Conservation (phyloP, 2,329 filamentous ascomycete species). For the Penicillium polonicum region DNA sequence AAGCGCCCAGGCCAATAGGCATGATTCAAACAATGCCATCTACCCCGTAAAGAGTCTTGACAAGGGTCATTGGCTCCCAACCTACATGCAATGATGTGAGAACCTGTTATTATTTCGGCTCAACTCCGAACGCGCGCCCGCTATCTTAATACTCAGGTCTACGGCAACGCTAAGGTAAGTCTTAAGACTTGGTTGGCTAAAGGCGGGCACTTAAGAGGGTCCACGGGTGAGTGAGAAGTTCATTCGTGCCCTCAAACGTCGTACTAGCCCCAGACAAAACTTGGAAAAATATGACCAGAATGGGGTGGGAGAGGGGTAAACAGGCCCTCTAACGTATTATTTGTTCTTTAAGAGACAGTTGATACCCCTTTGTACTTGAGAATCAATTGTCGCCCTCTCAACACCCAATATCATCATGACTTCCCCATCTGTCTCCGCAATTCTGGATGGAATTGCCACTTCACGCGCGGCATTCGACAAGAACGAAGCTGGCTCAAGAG, state of each 20-base stretch:
- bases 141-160: not conserved
- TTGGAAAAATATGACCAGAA: not conserved
- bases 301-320: not conserved
- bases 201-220: not conserved
- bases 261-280: not conserved
- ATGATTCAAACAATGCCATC: no score
- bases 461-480: conserved; percentile 34
- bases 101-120: no score
- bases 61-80: no score
- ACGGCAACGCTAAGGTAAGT: not conserved
- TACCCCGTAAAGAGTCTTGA: no score
- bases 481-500: conserved; percentile 36
- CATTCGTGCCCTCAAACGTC: no score
- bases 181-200: not conserved
- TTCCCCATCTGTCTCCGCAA: conserved; percentile 2
- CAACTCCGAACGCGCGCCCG: no score
- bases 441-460: conserved; percentile 17
- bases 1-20: no score
- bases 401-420: not conserved
- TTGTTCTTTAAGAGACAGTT: not conserved
- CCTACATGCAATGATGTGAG: no score
- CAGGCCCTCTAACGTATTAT: not conserved
- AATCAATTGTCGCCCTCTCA: not conserved
- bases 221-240: not conserved
- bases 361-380: no score